Percentiles rank a stretch among this genome's conserved stretches.
These are phyloP conservation scores for Coleophoma crateriformis DNA, from an alignment of 2,329 filamentous ascomycete species.

Conservation along the genomic window DNA sequence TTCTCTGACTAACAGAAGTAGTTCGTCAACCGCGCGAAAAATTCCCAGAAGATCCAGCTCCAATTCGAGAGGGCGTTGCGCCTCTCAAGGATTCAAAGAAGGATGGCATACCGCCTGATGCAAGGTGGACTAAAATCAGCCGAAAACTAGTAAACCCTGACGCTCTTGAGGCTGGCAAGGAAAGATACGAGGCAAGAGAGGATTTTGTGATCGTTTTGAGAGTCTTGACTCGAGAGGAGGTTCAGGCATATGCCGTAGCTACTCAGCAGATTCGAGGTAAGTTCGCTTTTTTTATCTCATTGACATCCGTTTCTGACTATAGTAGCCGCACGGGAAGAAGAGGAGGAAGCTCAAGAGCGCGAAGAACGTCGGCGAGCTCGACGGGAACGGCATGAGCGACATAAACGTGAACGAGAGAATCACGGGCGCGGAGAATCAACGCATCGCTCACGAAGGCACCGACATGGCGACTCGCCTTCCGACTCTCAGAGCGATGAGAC, in stretches of 20 bases:
- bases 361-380: constrained; percentile 21
- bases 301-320: no score
- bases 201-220: constrained; percentile 88
- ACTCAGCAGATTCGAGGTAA: constrained; percentile 74
- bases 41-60: constrained; percentile 79
- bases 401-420: constrained; percentile 19
- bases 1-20: background rate
- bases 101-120: constrained; percentile 66
- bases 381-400: constrained; percentile 24
- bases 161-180: constrained; percentile 73
- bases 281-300: constrained; percentile 11
- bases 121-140: constrained; percentile 88
- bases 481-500: constrained; percentile 3
- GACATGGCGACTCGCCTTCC: constrained; percentile 9
- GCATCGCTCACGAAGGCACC: constrained; percentile 7
- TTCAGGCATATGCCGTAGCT: constrained; percentile 74
- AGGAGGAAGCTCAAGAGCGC: constrained; percentile 8
- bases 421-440: constrained; percentile 8
- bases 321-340: background rate
- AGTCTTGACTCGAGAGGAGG: constrained; percentile 80
- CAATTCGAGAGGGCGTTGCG: constrained; percentile 79
- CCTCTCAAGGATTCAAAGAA: constrained; percentile 78
- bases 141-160: constrained; percentile 82
- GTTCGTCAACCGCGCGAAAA: constrained; percentile 71
- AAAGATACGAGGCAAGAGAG: constrained; percentile 79